phyloP scores from a whole-genome alignment of 192 early-diverging fungal species.

The Coemansia pectinata region DNA sequence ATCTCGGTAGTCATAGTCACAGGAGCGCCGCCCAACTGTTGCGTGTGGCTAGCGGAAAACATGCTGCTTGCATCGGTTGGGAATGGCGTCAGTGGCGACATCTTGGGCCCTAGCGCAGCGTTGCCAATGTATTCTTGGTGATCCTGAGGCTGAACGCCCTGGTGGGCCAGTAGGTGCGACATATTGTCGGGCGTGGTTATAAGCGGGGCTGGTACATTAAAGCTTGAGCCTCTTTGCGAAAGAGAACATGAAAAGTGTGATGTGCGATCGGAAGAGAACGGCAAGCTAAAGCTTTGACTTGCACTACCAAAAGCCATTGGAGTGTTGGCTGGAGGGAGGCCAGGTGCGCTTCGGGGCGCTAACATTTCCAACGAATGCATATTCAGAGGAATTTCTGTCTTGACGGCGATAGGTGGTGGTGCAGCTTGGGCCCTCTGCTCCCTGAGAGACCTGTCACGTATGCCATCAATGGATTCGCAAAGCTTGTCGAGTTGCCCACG shows the following conservation, averaged over 20 bases:
- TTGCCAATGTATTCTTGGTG: slow-evolving; percentile 1
- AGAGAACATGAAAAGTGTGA: background rate
- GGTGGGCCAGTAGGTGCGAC: slow-evolving; percentile 12
- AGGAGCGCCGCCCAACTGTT: background rate
- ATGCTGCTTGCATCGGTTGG: background rate
- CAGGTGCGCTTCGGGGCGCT: background rate
- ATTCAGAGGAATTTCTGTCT: background rate
- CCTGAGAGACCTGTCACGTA: background rate
- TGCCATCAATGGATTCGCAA: background rate
- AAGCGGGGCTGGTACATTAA: background rate
- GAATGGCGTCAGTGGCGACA: background rate
- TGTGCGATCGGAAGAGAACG: background rate
- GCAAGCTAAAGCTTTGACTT: background rate
- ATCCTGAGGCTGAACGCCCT: slow-evolving; percentile 7
- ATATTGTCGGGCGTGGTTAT: slow-evolving; percentile 20
- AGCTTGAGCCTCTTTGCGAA: background rate
- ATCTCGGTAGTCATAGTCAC: background rate
- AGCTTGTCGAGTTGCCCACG: slow-evolving; percentile 6
- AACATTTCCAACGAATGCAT: background rate
- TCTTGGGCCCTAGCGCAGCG: background rate
- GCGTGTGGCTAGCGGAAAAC: background rate
- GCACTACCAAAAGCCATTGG: background rate
- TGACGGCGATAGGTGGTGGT: background rate
- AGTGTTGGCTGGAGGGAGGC: background rate
- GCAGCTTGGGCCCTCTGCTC: background rate